Percentiles rank a stretch among this genome's conserved stretches.
phyloP scores from a whole-genome alignment of 2,329 filamentous ascomycete genomes.

The Fusarium pininemorale region DNA sequence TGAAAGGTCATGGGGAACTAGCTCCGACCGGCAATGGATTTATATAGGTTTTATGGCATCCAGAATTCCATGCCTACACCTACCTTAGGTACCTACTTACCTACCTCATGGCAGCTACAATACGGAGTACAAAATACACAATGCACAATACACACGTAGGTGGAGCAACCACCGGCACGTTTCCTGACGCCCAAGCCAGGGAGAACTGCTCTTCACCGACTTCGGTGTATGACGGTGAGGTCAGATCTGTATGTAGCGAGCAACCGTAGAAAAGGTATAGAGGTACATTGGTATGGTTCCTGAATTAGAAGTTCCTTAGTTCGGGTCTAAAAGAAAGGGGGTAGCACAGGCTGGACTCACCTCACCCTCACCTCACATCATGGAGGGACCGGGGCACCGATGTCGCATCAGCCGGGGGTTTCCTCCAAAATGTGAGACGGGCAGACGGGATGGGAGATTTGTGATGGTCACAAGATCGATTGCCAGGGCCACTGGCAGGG shows the following conservation, averaged over 20 bases:
- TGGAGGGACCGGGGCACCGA: slow-evolving; percentile 24
- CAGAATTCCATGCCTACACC: background rate
- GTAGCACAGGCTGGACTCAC: slow-evolving; percentile 9
- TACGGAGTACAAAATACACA: background rate
- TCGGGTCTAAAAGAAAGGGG: slow-evolving; percentile 10
- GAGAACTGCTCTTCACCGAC: slow-evolving; percentile 33
- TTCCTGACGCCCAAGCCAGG: slow-evolving; percentile 30
- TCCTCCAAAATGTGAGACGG: slow-evolving; percentile 30
- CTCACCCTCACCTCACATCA: background rate
- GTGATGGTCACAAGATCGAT: slow-evolving; percentile 43
- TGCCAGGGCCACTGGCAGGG: slow-evolving; percentile 26
- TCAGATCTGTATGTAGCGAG: background rate
- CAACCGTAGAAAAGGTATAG: background rate
- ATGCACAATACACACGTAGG: slow-evolving; percentile 2
- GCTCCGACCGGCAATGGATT: slow-evolving; percentile 15
- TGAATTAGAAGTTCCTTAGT: slow-evolving; percentile 9
- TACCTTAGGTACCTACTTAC: background rate
- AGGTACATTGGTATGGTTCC: slow-evolving; percentile 9
- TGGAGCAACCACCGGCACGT: slow-evolving; percentile 31
- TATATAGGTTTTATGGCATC: slow-evolving; percentile 30
- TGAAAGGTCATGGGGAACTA: slow-evolving; percentile 21
- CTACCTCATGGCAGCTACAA: background rate
- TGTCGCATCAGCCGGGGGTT: slow-evolving; percentile 38
- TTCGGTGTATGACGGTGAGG: slow-evolving; percentile 41
- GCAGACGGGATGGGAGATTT: slow-evolving; percentile 40